Percentiles rank a stretch among this genome's conserved stretches.
Evolutionary conservation across 805 yeast species (phyloP).

Genomic region (Metschnikowia similis): DNA sequence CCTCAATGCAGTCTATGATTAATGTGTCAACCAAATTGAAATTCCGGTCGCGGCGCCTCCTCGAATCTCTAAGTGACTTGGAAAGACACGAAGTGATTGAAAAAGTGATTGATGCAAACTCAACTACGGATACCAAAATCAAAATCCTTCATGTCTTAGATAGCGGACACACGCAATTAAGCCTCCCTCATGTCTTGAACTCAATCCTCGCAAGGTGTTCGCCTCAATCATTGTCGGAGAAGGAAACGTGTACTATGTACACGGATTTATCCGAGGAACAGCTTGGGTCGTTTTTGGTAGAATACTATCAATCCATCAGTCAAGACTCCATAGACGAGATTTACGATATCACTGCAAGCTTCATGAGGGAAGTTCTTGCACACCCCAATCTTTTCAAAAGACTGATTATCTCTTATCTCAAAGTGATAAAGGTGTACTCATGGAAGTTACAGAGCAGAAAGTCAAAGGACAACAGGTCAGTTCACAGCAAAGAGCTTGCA

Average conservation of each 20-base stretch:
- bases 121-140: conserved; percentile 24
- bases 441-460: conserved; percentile 54
- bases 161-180: conserved; percentile 73
- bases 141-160: conserved; percentile 75
- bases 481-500: conserved; percentile 42
- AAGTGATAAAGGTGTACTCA: conserved; percentile 49
- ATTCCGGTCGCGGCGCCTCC: conserved; percentile 59
- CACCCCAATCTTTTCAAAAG: conserved; percentile 45
- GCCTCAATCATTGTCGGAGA: conserved; percentile 27
- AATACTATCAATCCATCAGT: conserved; percentile 63
- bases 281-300: conserved; percentile 50
- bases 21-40: conserved; percentile 56
- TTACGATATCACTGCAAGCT: conserved; percentile 55
- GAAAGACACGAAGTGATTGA: conserved; percentile 76
- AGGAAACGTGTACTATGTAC: conserved; percentile 44
- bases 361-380: conserved; percentile 54
- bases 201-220: conserved; percentile 47
- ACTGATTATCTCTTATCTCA: conserved; percentile 51
- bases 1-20: conserved; percentile 26
- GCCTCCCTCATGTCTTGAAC: conserved; percentile 64
- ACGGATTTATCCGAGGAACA: conserved; percentile 43
- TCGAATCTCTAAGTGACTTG: conserved; percentile 59
- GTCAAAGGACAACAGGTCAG: conserved; percentile 42
- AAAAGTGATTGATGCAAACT: conserved; percentile 46
- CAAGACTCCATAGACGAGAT: conserved; percentile 77